Conservation (phyloP, 352 stramenopile species). For the Pythium utonaiense region DNA sequence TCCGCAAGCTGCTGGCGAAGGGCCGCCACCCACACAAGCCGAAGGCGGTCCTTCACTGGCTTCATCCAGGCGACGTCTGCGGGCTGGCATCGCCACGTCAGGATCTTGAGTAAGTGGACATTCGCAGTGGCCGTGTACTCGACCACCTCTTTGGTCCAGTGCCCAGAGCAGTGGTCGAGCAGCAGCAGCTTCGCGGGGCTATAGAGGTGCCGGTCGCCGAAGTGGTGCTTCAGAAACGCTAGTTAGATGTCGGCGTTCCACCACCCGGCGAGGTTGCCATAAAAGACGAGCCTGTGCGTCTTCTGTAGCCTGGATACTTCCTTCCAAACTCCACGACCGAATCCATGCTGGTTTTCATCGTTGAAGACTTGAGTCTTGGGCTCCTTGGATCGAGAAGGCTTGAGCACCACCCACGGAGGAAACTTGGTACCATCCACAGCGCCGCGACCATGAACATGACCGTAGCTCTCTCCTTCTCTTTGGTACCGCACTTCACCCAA, state of each 20-base stretch:
- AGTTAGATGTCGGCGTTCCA: conserved; percentile 20
- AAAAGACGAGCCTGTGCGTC: conserved; percentile 12
- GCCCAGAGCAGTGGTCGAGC: conserved; percentile 13
- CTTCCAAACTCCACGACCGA: conserved; percentile 24
- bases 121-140: conserved; percentile 4
- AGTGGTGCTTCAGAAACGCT: conserved; percentile 13
- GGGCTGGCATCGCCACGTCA: conserved; percentile 22
- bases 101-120: conserved; percentile 10
- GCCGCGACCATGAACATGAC: conserved; percentile 19
- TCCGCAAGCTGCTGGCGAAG: too few species aligned
- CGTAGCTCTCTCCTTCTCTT: conserved; percentile 21
- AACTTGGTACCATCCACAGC: conserved; percentile 15
- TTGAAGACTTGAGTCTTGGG: conserved; percentile 2
- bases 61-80: conserved; percentile 15
- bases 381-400: conserved; percentile 12
- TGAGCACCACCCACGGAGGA: conserved; percentile 21
- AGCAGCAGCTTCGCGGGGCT: conserved; percentile 4
- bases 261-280: conserved; percentile 24
- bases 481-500: conserved; percentile 18
- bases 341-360: conserved; percentile 14
- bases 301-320: conserved; percentile 17
- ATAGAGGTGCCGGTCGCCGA: conserved; percentile 5
- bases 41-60: conserved; percentile 14
- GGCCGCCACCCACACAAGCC: background rate
- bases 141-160: conserved; percentile 14